Conservation (phyloP, 2,329 filamentous ascomycete genomes). For the Tricladium varicosporioides region DNA sequence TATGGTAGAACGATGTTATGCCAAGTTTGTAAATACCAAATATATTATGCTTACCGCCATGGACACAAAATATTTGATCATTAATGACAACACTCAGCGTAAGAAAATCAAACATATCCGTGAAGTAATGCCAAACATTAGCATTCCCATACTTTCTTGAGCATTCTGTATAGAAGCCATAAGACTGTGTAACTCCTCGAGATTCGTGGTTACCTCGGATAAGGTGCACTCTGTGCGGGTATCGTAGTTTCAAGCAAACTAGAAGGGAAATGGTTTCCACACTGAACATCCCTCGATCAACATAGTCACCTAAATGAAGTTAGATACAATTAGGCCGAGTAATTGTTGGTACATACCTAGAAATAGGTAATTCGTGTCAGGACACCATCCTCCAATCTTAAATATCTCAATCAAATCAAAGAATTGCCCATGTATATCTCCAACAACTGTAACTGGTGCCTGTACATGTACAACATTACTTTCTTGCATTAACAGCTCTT, state of each 20-base stretch:
- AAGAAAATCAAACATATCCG: conserved; percentile 99
- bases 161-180: conserved; percentile 98
- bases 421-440: conserved; percentile 98
- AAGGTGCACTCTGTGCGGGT: conserved; percentile 90
- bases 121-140: conserved; percentile 99
- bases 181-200: conserved; percentile 95
- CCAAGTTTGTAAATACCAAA: conserved; percentile 9
- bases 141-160: conserved; percentile 97
- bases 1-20: conserved; percentile 30
- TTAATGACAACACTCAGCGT: conserved; percentile 97
- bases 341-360: conserved; percentile 58
- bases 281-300: conserved; percentile 97
- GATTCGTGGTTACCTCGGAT: conserved; percentile 99
- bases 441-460: conserved; percentile 94
- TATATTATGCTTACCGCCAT: conserved; percentile 62
- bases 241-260: conserved; percentile 94
- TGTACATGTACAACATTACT: conserved; percentile 98
- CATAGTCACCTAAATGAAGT: conserved; percentile 71
- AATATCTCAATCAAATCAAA: conserved; percentile 99
- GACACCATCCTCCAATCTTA: conserved; percentile 94
- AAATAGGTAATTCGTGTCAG: conserved; percentile 97
- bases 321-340: conserved; percentile 2
- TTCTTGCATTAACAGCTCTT: conserved; percentile 98
- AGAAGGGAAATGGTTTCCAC: conserved; percentile 98
- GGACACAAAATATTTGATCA: conserved; percentile 98